These are phyloP conservation scores for Porphyrellus sp. DNA, from an alignment of 1,284 basidiomycete genomes.

Conservation along the genomic window DNA sequence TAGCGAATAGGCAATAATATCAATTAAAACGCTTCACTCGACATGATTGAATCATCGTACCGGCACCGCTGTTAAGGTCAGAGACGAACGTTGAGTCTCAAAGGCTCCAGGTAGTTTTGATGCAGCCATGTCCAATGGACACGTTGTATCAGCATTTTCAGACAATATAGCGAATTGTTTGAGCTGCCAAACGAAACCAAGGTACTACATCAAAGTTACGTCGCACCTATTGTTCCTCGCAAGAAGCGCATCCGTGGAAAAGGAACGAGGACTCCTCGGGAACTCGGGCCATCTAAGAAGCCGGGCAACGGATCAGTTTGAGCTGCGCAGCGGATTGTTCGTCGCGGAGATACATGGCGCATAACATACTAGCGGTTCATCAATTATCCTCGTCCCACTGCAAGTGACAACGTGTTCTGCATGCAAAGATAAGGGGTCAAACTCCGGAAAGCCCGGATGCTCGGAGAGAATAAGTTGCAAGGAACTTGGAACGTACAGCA, in stretches of 20 bases:
- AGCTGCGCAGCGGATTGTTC: neutral
- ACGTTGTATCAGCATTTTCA: neutral
- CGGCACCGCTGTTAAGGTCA: neutral
- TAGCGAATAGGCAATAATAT: neutral
- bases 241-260: neutral
- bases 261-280: neutral
- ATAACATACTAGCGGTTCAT: neutral
- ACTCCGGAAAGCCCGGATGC: no score
- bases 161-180: neutral
- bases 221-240: neutral
- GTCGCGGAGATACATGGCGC: slow-evolving; percentile 1
- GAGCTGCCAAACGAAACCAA: neutral
- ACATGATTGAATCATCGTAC: neutral
- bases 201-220: neutral
- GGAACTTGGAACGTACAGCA: neutral
- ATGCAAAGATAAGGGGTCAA: no score
- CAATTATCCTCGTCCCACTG: neutral
- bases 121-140: neutral
- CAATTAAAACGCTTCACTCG: neutral
- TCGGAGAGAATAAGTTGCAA: no score
- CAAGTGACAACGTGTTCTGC: no score
- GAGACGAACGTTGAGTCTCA: no score
- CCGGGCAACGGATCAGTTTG: neutral
- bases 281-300: neutral
- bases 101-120: neutral